These are phyloP conservation scores for Leccinum obscurum DNA, from an alignment of 768 basidiomycete species.

Conservation along the genomic window DNA sequence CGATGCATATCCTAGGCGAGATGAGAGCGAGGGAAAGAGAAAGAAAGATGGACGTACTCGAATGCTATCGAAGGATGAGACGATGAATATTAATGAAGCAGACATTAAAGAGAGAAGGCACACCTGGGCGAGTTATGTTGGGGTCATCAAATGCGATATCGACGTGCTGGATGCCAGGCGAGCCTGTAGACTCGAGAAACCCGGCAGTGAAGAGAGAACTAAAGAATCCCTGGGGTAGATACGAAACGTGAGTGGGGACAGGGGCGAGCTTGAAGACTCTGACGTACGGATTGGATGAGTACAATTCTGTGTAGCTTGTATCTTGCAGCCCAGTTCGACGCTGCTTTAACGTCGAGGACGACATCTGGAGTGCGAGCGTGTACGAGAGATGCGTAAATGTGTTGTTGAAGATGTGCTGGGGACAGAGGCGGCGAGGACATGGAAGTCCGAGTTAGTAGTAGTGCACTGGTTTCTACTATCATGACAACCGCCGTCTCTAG, in stretches of 20 bases:
- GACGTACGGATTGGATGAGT: slow-evolving; percentile 80
- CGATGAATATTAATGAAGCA: background rate
- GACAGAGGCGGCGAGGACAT: slow-evolving; percentile 47
- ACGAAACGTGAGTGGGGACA: slow-evolving; percentile 7
- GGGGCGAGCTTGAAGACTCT: background rate
- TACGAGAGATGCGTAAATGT: slow-evolving; percentile 76
- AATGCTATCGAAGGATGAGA: slow-evolving; percentile 56
- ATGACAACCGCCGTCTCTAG: slow-evolving; percentile 29
- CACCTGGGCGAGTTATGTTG: slow-evolving; percentile 87
- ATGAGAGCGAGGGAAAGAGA: slow-evolving; percentile 13
- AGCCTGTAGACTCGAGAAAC: slow-evolving; percentile 58
- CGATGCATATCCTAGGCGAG: slow-evolving; percentile 68
- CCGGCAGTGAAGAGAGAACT: slow-evolving; percentile 82
- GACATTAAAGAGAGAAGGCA: slow-evolving; percentile 26
- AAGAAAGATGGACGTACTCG: slow-evolving; percentile 58
- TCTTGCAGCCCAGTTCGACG: slow-evolving; percentile 56
- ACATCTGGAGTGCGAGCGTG: slow-evolving; percentile 77
- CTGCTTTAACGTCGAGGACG: slow-evolving; percentile 62
- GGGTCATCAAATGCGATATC: slow-evolving; percentile 76
- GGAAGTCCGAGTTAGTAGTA: slow-evolving; percentile 1
- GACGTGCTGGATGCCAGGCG: slow-evolving; percentile 48
- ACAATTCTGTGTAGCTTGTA: slow-evolving; percentile 85
- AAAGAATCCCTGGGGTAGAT: slow-evolving; percentile 71
- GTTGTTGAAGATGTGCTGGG: slow-evolving; percentile 62
- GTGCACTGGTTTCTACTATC: background rate